Base-by-base conservation (phyloP, 2,329 filamentous ascomycete genomes). In the Talaromyces sp. region DNA sequence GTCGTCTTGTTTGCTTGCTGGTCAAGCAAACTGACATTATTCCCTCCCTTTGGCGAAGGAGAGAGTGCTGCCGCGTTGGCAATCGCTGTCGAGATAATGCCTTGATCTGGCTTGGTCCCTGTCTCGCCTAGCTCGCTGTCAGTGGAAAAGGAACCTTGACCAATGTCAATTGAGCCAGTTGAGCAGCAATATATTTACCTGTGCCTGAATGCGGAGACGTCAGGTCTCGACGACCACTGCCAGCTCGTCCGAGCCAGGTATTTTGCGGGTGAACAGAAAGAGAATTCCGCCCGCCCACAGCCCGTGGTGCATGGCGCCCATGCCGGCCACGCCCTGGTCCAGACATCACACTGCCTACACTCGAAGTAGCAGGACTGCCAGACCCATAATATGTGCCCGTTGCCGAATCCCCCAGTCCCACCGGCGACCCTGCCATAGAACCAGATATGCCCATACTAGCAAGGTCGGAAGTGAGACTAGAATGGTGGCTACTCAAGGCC, bases 61-160 rank as follows among this genome's bases (percentile, higher is more conserved):
- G 84, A 82, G 64, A 86, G 79, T 67, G 88, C 89, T 63, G 89
- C 91, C 29, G 92, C 91, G 71, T 91, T 96, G 63, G 93, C 92
- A 70, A 96, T 97, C 53, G 93, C 93, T 67, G 85, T 89, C 27
- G 92, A 96, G 65, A 97, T 97, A 71, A 97, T 96, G 59, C 93
- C 92, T 76, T 89, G 86, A 68, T 84, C 84, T 65, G 75, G 63
- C 43, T 68, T 67, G 67, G 76, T 68, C 35, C 68, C 69, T 26
- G 71, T 65, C 61, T 77, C 77, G 69, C 71, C 74, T 73, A 60
- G 62, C 55, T 71, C 71, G 71, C 68, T 65, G 55, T 77, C 61
- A 62, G 56, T 46, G 41, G 49, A 58, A 49, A 60, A 60, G 26
- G 31, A 50, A 29, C 41, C 27, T 31, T 38, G 32, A 21, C 35